These are phyloP conservation scores for Pseudocercospora musae DNA, from an alignment of 2,329 filamentous ascomycete species.

Conservation along the genomic window DNA sequence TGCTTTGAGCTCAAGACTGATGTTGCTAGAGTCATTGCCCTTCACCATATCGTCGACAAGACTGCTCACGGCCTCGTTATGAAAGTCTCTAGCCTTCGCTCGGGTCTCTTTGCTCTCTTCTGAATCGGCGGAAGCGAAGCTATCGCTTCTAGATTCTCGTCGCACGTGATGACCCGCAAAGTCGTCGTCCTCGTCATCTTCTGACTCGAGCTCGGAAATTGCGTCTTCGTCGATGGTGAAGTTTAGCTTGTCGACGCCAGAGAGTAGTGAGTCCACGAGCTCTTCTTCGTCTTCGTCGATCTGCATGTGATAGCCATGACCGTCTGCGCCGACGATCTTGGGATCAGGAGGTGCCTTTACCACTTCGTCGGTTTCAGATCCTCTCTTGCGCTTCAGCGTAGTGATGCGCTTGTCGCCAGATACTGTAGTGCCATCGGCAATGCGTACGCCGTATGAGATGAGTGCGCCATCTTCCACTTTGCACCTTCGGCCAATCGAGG, in stretches of 20 bases:
- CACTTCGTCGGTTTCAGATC: slow-evolving; percentile 41
- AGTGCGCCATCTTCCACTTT: slow-evolving; percentile 69
- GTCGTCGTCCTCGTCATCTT: slow-evolving; percentile 39
- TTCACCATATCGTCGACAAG: slow-evolving; percentile 80
- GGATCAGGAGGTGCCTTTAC: slow-evolving; percentile 42
- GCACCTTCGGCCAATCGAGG: slow-evolving; percentile 67
- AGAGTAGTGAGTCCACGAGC: slow-evolving; percentile 40
- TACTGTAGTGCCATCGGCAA: slow-evolving; percentile 59
- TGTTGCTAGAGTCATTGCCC: slow-evolving; percentile 71
- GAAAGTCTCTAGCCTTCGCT: slow-evolving; percentile 62
- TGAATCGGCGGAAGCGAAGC: slow-evolving; percentile 55
- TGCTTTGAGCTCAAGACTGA: slow-evolving; percentile 89
- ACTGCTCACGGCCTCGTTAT: slow-evolving; percentile 80
- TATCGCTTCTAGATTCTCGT: slow-evolving; percentile 31
- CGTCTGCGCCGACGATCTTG: slow-evolving; percentile 55
- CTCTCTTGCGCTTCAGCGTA: slow-evolving; percentile 45
- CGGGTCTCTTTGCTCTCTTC: slow-evolving; percentile 50
- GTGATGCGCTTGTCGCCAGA: slow-evolving; percentile 46
- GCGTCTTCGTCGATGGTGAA: slow-evolving; percentile 48
- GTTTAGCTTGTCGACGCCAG: slow-evolving; percentile 46
- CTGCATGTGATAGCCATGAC: slow-evolving; percentile 59
- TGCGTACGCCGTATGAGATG: slow-evolving; percentile 72
- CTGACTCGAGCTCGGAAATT: slow-evolving; percentile 62
- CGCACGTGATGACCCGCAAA: slow-evolving; percentile 44
- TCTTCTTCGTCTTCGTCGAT: slow-evolving; percentile 63